These are phyloP conservation scores for Pseudogymnoascus sp. DNA, from an alignment of 2,329 filamentous ascomycete genomes.

Conservation along the genomic window DNA sequence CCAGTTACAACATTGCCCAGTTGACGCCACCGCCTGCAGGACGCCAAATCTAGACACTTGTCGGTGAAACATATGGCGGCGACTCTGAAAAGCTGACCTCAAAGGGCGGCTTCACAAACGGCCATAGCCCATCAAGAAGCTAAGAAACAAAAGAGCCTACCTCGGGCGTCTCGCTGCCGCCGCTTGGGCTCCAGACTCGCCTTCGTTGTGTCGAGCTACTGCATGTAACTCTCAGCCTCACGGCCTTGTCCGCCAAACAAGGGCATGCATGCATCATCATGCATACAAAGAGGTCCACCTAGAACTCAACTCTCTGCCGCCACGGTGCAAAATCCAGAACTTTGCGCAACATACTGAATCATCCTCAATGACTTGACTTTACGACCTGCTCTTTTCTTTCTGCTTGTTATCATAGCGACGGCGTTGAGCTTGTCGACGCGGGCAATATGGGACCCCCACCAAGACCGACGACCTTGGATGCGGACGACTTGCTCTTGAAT, in stretches of 20 bases:
- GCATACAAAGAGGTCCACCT: slow-evolving; percentile 4
- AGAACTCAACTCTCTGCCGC: neutral
- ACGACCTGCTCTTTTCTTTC: neutral
- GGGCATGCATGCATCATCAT: slow-evolving; percentile 8
- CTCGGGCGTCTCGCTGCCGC: neutral
- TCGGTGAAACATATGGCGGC: neutral
- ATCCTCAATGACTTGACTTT: neutral
- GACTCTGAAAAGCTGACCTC: neutral
- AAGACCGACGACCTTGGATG: slow-evolving; percentile 29
- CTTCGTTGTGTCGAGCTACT: neutral
- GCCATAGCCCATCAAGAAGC: neutral
- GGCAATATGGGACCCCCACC: slow-evolving; percentile 14
- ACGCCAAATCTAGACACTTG: neutral
- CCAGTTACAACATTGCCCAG: slow-evolving; percentile 1
- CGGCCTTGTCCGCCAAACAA: slow-evolving; percentile 5
- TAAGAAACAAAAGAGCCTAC: neutral
- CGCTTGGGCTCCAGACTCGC: neutral
- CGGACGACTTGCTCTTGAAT: slow-evolving; percentile 39
- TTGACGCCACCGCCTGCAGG: neutral
- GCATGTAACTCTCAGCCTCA: slow-evolving; percentile 4
- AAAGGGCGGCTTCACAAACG: neutral
- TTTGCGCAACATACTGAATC: slow-evolving; percentile 2
- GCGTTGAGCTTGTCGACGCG: slow-evolving; percentile 6
- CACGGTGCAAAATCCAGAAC: neutral
- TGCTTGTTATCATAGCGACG: neutral